These are phyloP conservation scores for Paraurostyla sp. DNA, from an alignment of 73 alveolate species.

Conservation along the genomic window DNA sequence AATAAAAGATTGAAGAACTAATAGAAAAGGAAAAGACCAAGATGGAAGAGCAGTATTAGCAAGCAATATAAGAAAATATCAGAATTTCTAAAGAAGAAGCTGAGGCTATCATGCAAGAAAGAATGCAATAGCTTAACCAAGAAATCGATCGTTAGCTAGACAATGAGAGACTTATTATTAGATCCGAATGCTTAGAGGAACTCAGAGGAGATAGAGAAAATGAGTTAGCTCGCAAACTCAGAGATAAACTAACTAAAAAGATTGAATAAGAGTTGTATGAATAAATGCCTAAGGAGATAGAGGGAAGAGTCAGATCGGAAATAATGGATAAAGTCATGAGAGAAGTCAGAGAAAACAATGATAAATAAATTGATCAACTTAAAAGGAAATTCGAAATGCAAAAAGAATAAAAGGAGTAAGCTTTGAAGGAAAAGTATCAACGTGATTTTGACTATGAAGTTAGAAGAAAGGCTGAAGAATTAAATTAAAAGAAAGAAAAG, in stretches of 20 bases:
- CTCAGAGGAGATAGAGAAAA: conserved; percentile 32
- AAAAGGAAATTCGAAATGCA: conserved; percentile 21
- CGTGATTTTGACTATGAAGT: conserved; percentile 50
- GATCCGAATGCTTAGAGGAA: conserved; percentile 44
- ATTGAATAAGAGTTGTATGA: conserved; percentile 8
- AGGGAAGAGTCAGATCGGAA: conserved; percentile 30
- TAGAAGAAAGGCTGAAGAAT: conserved; percentile 14
- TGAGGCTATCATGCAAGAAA: conserved; percentile 13
- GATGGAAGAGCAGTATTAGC: conserved; percentile 37
- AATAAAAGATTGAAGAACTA: conserved; percentile 4
- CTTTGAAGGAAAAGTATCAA: not conserved
- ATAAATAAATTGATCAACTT: not conserved
- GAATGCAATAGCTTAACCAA: not conserved
- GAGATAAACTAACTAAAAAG: conserved; percentile 25
- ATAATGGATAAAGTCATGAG: conserved; percentile 17
- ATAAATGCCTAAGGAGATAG: conserved; percentile 24
- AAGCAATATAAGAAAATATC: conserved; percentile 6
- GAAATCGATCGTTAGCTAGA: conserved; percentile 36
- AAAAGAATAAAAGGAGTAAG: conserved; percentile 12
- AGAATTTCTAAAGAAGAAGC: conserved; percentile 22
- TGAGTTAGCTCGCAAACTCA: not conserved
- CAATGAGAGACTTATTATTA: conserved; percentile 15
- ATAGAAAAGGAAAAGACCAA: conserved; percentile 18
- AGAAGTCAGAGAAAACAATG: conserved; percentile 13
- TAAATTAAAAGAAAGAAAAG: not conserved